Base-by-base conservation (phyloP, 768 basidiomycete genomes). In the Lactifluus pinguis region DNA sequence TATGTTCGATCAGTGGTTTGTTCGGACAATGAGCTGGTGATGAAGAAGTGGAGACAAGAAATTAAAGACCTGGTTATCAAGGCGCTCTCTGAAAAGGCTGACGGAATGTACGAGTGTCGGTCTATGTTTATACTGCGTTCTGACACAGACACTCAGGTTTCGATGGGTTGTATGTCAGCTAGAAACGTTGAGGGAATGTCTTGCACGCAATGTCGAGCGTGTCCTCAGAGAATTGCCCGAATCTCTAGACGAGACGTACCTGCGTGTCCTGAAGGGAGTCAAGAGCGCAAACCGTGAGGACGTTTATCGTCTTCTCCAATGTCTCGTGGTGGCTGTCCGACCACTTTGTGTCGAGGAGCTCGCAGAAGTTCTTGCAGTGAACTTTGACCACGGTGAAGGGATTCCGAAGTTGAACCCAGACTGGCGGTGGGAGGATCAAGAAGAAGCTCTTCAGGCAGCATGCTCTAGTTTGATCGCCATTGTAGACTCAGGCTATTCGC, bases 1-100 rank as follows among this genome's bases (percentile, higher is more conserved):
- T 45, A 45, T 9, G 19, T 45, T 19, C n/a, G n/a, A 19, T 45
- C 44, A 8, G 44, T 45, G 8, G n/a, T 45, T 45, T 19, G 19
- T 13, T 45, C 44, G 8, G 19, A 45, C 8, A 4, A 94, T 71
- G 1, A 45, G 19, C 44, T 9, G 9, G 44, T 21, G 44, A 45
- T 45, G 44, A 45, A 8, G 19, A 45, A 45, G n/a, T 45, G 44
- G 44, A 45, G 44, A 45, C 44, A 45, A n/a, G 44, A 45, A 2
- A 11, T 45, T 8, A 45, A 45, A 45, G 44, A 45, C 44, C 10
- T 45, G 19, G 44, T 45, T 7, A 45, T 45, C 44, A 45, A 45
- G n/a, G 19, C 44, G 19, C 44, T 45, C n/a, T 45, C 44, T 6
- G 44, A 45, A 19, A 45, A 13, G 19, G 44, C 44, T 10, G 44